A percentile compares a stretch with the other conserved stretches of the same genome.
Evolutionary conservation across 1,284 basidiomycete genomes (phyloP).

Genomic region (Heterobasidion annosum): DNA sequence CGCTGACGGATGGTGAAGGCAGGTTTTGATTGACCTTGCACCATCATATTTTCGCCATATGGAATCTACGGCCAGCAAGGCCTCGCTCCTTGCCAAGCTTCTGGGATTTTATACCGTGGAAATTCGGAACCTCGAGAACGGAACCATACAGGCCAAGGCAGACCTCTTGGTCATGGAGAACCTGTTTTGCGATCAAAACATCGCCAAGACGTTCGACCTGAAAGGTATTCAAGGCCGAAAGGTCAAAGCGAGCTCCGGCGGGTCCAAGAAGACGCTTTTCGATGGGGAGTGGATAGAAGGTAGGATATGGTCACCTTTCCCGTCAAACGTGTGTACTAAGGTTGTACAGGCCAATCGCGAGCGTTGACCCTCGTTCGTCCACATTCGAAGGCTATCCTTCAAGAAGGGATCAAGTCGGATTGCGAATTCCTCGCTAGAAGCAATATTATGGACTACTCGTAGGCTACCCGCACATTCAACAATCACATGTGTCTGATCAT

Average conservation of each 20-base stretch:
- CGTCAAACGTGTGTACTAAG: background rate
- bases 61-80: slow-evolving; percentile 53
- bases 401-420: slow-evolving; percentile 59
- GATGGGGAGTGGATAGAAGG: slow-evolving; percentile 81
- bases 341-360: slow-evolving; percentile 45
- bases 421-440: slow-evolving; percentile 63
- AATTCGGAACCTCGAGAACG: slow-evolving; percentile 64
- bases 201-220: slow-evolving; percentile 65
- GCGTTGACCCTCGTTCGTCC: slow-evolving; percentile 57
- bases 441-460: slow-evolving; percentile 83
- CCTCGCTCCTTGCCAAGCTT: slow-evolving; percentile 67
- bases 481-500: background rate
- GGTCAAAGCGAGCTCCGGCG: slow-evolving; percentile 32
- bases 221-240: slow-evolving; percentile 70
- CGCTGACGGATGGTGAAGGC: slow-evolving; percentile 29
- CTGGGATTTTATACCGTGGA: slow-evolving; percentile 74
- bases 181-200: slow-evolving; percentile 60
- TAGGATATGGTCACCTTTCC: slow-evolving; percentile 15
- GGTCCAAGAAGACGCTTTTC: slow-evolving; percentile 49
- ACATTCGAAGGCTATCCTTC: slow-evolving; percentile 59
- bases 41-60: slow-evolving; percentile 74
- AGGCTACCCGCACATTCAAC: slow-evolving; percentile 13
- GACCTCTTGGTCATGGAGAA: slow-evolving; percentile 81
- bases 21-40: slow-evolving; percentile 66
- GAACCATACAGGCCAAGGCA: slow-evolving; percentile 51